Evolutionary conservation across 2,329 filamentous ascomycete species (phyloP), one percentile per base, ranked within the genome.

Genomic region (Furcasterigmium sp.): DNA sequence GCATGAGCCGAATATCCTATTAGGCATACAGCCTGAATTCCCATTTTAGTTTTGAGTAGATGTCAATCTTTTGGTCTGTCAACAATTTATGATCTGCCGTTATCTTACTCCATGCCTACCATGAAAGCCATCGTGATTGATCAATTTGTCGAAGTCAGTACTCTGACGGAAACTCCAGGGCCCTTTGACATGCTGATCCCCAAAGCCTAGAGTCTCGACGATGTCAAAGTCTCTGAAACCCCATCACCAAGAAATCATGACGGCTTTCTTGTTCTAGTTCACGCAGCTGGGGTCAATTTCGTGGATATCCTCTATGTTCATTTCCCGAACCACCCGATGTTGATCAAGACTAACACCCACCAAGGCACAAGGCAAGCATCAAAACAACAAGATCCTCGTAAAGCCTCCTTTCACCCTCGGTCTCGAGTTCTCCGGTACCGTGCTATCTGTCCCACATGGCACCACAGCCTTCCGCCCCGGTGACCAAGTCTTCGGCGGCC

Each of bases 381-480:
- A 82, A 52, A 82, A 82, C 55, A 81, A 80, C 54, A 65, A 62
- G 23, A 67, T 66, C n/a, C 69, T 77, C 42, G 68, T 78, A 29
- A 64, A 63, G 25, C 78, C 77, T 2, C 78, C 78, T 0, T 82
- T 83, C 58, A 70, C 68, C 2, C 67, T 81, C 1, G 78, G 78
- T 11, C 73, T 75, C n/a, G 78, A 82, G 54, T 82, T 82, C 52
- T 65, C 76, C 1, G 78, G 78, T n/a, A 61, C 69, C 3, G 63
- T 82, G 1, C 46, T 69, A 26, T 59, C 59, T 3, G 55, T 67
- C 0, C 65, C 70, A 0, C n/a, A n/a, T 26, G 17, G 56, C 5
- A 32, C 42, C 13, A 63, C 60, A 14, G 46, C 48, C 0, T 70
- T 75, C 46, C 54, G 55, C 18, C 60, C 60, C 4, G 77, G 76